Evolutionary conservation across 192 early-diverging fungal species (phyloP).

Genomic region (Podila minutissima): DNA sequence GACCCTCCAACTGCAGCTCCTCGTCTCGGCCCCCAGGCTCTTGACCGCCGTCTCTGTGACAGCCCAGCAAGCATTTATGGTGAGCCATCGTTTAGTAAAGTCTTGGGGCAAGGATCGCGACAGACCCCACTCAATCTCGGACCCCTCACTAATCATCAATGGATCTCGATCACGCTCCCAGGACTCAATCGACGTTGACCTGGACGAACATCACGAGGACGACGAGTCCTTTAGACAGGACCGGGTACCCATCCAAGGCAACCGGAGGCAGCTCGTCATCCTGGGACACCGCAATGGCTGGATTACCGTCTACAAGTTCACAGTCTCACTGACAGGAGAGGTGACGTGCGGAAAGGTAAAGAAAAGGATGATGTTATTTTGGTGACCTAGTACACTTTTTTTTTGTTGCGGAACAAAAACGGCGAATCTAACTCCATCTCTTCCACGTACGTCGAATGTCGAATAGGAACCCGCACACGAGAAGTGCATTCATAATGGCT

Average conservation of each 20-base stretch:
- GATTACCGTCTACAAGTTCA: slow-evolving; percentile 42
- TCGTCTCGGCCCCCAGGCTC: slow-evolving; percentile 32
- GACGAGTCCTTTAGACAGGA: slow-evolving; percentile 9
- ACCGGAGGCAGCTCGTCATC: slow-evolving; percentile 42
- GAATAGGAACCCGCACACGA: slow-evolving; percentile 6
- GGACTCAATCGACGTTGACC: background rate
- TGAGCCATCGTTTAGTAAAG: slow-evolving; percentile 56
- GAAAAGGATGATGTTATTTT: background rate
- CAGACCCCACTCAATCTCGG: slow-evolving; percentile 2
- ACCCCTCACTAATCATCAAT: slow-evolving; percentile 42
- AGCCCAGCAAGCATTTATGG: slow-evolving; percentile 50
- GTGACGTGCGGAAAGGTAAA: slow-evolving; percentile 37
- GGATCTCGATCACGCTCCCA: slow-evolving; percentile 35
- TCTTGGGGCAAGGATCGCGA: slow-evolving; percentile 36
- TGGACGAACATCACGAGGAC: slow-evolving; percentile 12
- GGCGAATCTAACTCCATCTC: background rate
- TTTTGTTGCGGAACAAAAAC: background rate
- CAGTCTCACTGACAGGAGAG: slow-evolving; percentile 36
- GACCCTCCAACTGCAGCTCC: slow-evolving; percentile 37
- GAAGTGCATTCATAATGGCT: slow-evolving; percentile 7
- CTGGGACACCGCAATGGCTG: slow-evolving; percentile 46
- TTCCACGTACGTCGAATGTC: background rate
- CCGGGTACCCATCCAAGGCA: slow-evolving; percentile 17
- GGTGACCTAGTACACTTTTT: background rate
- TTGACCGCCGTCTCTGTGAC: slow-evolving; percentile 47